These are phyloP conservation scores for Pseudoneurospora amorphoporcata DNA, from an alignment of 495 filamentous ascomycete species.

Conservation along the genomic window DNA sequence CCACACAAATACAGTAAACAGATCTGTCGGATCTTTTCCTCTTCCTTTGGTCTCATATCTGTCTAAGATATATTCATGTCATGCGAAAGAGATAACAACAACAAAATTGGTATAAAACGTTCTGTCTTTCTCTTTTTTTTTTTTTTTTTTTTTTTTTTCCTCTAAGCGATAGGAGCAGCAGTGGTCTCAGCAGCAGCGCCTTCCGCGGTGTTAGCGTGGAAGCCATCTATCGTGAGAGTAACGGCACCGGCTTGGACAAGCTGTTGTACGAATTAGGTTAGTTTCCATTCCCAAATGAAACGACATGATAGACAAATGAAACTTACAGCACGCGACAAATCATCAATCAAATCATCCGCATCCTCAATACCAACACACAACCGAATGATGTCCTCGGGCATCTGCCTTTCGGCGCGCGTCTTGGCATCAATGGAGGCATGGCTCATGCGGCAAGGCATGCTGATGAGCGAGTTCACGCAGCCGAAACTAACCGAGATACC, in stretches of 20 bases:
- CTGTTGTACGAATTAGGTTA: slow-evolving; percentile 34
- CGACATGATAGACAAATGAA: neutral
- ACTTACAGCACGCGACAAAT: slow-evolving; percentile 81
- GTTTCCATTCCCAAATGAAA: neutral
- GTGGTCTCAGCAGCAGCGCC: neutral
- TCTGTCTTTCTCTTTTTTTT: neutral
- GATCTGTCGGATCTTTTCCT: neutral
- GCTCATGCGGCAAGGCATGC: slow-evolving; percentile 99
- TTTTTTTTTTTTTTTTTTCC: neutral
- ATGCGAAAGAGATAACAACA: neutral
- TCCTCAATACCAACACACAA: slow-evolving; percentile 97
- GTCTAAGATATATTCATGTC: neutral
- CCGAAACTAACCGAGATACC: slow-evolving; percentile 95
- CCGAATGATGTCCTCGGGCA: slow-evolving; percentile 94
- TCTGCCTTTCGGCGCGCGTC: slow-evolving; percentile 74
- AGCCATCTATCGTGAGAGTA: slow-evolving; percentile 66
- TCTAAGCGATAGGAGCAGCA: neutral
- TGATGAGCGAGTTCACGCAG: slow-evolving; percentile 96
- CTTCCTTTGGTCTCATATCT: neutral
- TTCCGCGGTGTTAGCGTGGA: slow-evolving; percentile 43
- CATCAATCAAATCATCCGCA: slow-evolving; percentile 83
- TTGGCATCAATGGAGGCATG: slow-evolving; percentile 97
- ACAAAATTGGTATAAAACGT: neutral
- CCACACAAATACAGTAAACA: neutral
- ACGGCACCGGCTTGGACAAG: slow-evolving; percentile 92